Percentiles rank a stretch among this genome's conserved stretches.
Conservation (phyloP, 306 rosid genomes). For the Nissolia schottii region DNA sequence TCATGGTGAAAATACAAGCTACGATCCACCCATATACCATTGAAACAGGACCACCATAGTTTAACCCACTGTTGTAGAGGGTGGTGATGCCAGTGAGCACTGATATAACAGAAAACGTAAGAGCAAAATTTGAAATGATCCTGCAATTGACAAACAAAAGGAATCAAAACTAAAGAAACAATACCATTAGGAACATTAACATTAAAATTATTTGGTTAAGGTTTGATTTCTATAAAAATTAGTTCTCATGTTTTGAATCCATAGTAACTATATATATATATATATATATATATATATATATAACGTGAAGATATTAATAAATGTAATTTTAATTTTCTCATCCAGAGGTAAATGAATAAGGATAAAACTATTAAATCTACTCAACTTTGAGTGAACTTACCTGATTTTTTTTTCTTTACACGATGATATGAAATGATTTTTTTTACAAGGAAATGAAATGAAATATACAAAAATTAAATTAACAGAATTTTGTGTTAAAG, state of each 20-base stretch:
- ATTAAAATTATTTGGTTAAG: too few relatives aligned
- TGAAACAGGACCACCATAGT: conserved; percentile 80
- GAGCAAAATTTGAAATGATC: conserved; percentile 74
- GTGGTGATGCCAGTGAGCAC: conserved; percentile 86
- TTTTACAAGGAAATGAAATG: too few relatives aligned
- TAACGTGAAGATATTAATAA: too few relatives aligned
- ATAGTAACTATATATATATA: too few relatives aligned
- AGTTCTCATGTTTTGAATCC: background rate
- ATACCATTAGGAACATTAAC: background rate
- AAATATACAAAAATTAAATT: background rate
- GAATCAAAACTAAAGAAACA: background rate
- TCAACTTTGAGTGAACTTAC: too few relatives aligned
- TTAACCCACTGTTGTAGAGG: conserved; percentile 73
- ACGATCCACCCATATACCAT: conserved; percentile 74
- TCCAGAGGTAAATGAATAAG: background rate
- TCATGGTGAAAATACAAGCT: conserved; percentile 67
- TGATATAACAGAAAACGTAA: conserved; percentile 80
- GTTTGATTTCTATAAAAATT: too few relatives aligned
- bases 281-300: too few relatives aligned
- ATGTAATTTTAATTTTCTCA: background rate
- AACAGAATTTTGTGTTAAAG: background rate
- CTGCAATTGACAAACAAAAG: conserved; percentile 31
- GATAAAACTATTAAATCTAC: too few relatives aligned
- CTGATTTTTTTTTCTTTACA: too few relatives aligned
- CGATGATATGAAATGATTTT: too few relatives aligned